Evolutionary conservation across 768 basidiomycete genomes (phyloP).

Genomic region (Tulasnella sp.): DNA sequence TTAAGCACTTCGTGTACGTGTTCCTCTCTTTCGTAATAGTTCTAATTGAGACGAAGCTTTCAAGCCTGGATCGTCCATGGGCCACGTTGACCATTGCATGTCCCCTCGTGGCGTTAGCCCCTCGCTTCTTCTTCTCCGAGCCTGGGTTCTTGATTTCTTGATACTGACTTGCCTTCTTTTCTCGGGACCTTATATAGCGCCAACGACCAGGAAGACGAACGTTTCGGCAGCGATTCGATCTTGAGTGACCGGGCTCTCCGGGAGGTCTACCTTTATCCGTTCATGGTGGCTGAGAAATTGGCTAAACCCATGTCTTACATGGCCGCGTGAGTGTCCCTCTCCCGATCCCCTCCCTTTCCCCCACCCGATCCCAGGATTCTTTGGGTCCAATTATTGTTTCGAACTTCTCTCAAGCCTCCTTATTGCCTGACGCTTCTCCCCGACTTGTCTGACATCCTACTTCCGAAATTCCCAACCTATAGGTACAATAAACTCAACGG

Average conservation of each 20-base stretch:
- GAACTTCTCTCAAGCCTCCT: not conserved
- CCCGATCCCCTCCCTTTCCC: not conserved
- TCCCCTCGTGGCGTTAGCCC: not conserved
- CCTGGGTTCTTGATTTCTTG: not conserved
- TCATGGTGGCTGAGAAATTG: slow-evolving; percentile 53
- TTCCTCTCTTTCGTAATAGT: not conserved
- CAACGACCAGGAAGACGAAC: slow-evolving; percentile 71
- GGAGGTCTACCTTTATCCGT: slow-evolving; percentile 71
- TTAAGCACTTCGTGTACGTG: slow-evolving; percentile 56
- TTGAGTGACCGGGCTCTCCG: slow-evolving; percentile 64
- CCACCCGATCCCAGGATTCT: not conserved
- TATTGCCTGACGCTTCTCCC: not conserved
- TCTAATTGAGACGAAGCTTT: not conserved
- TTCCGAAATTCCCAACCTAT: not conserved
- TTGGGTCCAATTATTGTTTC: not conserved
- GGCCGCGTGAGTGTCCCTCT: slow-evolving; percentile 51
- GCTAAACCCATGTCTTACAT: slow-evolving; percentile 51
- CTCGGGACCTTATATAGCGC: slow-evolving; percentile 31
- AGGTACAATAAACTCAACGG: slow-evolving; percentile 48
- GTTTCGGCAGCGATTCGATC: slow-evolving; percentile 61
- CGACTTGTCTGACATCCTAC: not conserved
- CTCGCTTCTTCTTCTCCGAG: not conserved
- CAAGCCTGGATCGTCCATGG: not conserved
- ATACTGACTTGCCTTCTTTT: not conserved
- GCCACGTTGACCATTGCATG: not conserved